Evolutionary conservation across 805 yeast species (phyloP), one percentile per base, ranked within the genome.

Genomic region (Ogataea paradorogensis): DNA sequence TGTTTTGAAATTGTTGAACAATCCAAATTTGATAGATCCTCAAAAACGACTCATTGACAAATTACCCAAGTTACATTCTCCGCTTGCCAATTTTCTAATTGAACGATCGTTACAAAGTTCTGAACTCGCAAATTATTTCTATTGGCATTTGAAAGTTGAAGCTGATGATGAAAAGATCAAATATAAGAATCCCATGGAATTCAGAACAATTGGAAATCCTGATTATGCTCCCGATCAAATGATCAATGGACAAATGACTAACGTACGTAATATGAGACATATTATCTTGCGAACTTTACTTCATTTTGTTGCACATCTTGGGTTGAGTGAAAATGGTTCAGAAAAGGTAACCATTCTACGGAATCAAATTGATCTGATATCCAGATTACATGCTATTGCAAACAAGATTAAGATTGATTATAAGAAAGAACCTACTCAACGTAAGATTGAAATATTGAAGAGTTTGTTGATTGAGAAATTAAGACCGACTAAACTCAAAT

Each of bases 71-170:
- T 37, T 63, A 28, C 43, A 44, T 11, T 80, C 91, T 0, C 88
- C 90, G 0, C 63, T 84, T 36, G 85, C 87, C 1, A 76, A 78
- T 37, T 89, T 91, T 55, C 65, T 93, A 28, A 81, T 90, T 29
- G 79, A 79, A 20, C 70, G 91, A 32, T 80, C 95, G 0, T 67
- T 81, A 1, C 66, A 73, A 14, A 84, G 83, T 55, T 73, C 75
- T 15, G 67, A 74, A 14, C 66, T 95, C 28, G 93, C 95, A 0
- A 89, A 82, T 55, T 87, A 76, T 55, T 78, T 95, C 45, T 90
- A 87, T 60, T 93, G 99, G 98, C 87, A 83, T 56, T 74, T 93
- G 35, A 82, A 81, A 48, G 95, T 95, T 2, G 97, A 91, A 55
- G 76, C 83, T 22, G 87, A 83, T 52, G 96, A 86, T 42, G 75